A percentile compares a stretch with the other conserved stretches of the same genome.
Conservation (phyloP, 139 green algal species). For the Dunaliella primolecta region DNA sequence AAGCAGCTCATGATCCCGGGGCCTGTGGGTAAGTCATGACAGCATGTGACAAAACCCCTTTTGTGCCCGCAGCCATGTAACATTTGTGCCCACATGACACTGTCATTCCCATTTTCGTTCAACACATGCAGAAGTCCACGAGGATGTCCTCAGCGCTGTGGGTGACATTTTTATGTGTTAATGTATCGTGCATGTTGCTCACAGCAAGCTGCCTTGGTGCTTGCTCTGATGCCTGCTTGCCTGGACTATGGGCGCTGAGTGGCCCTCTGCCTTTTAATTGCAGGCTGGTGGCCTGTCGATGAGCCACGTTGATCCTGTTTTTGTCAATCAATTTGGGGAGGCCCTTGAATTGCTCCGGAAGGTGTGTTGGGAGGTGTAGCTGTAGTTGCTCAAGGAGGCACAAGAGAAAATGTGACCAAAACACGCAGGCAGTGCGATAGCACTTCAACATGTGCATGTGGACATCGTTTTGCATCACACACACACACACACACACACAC, state of each 20-base stretch:
- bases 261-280: not conserved
- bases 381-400: not conserved
- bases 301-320: slow-evolving; percentile 15
- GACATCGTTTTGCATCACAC: too few relatives aligned
- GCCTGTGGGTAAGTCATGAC: not conserved
- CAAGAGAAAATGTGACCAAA: not conserved
- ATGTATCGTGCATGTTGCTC: not conserved
- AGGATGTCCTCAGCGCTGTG: slow-evolving; percentile 3
- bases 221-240: too few relatives aligned
- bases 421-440: too few relatives aligned
- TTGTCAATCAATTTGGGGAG: slow-evolving; percentile 23
- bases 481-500: not conserved
- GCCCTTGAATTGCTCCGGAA: slow-evolving; percentile 28
- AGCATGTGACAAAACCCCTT: too few relatives aligned
- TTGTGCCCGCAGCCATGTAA: too few relatives aligned
- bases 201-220: not conserved
- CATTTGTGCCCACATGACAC: too few relatives aligned
- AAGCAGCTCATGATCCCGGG: slow-evolving; percentile 19
- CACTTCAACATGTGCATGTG: too few relatives aligned
- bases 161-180: not conserved
- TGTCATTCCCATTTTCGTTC: too few relatives aligned
- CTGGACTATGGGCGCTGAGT: not conserved
- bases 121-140: not conserved
- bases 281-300: slow-evolving; percentile 15
- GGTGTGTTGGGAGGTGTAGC: slow-evolving; percentile 1